These are phyloP conservation scores for Neurospora sp. DNA, from an alignment of 495 filamentous ascomycete species.

Conservation along the genomic window DNA sequence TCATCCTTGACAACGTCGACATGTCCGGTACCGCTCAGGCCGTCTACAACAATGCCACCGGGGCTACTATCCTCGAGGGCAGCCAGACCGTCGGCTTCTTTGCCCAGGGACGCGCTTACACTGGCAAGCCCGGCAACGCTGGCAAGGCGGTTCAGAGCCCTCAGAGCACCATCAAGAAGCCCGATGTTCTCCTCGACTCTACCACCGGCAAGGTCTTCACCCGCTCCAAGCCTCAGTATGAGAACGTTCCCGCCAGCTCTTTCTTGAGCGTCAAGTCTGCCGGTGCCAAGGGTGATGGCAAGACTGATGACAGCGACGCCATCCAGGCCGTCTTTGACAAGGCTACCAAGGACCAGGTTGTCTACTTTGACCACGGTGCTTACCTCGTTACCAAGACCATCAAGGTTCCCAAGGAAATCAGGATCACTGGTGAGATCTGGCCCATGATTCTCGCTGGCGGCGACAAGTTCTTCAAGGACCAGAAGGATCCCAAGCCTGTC, in stretches of 20 bases:
- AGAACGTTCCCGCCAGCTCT: conserved; percentile 40
- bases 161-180: conserved; percentile 43
- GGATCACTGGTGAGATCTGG: conserved; percentile 86
- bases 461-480: conserved; percentile 52
- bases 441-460: conserved; percentile 80
- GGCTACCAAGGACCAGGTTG: conserved; percentile 48
- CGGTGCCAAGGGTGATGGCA: conserved; percentile 73
- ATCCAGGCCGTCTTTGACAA: conserved; percentile 65
- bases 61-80: conserved; percentile 54
- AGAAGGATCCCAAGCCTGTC: conserved; percentile 57
- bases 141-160: conserved; percentile 41
- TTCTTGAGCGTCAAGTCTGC: conserved; percentile 67
- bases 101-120: conserved; percentile 65
- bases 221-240: conserved; percentile 66
- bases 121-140: conserved; percentile 23
- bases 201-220: conserved; percentile 48
- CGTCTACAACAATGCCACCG: conserved; percentile 46
- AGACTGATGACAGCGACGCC: conserved; percentile 54
- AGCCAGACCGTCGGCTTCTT: conserved; percentile 60
- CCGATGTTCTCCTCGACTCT: conserved; percentile 42
- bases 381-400: conserved; percentile 80
- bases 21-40: conserved; percentile 46
- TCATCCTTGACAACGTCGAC: conserved; percentile 81
- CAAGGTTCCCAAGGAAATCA: conserved; percentile 66
- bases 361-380: conserved; percentile 88